These are phyloP conservation scores for Trichoderma guizhouense DNA, from an alignment of 2,329 filamentous ascomycete species.

Conservation along the genomic window DNA sequence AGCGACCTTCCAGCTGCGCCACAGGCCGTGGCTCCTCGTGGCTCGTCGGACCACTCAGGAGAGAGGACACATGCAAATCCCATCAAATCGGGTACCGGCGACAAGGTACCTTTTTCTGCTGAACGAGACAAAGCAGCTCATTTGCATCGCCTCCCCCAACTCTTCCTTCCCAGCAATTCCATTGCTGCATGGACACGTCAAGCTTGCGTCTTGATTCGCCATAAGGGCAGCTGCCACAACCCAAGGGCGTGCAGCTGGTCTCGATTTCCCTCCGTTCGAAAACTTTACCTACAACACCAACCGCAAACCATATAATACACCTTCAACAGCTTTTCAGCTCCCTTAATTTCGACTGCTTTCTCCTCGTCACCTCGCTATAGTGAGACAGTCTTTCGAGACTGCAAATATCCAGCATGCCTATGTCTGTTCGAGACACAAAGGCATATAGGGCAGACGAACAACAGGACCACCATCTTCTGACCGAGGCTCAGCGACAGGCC, in stretches of 20 bases:
- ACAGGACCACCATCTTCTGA: constrained; percentile 33
- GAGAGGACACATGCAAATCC: constrained; percentile 14
- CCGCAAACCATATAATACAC: not conserved
- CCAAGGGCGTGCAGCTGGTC: not conserved
- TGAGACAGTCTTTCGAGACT: constrained; percentile 30
- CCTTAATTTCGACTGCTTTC: not conserved
- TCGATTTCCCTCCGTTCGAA: not conserved
- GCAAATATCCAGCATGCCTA: constrained; percentile 32
- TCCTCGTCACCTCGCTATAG: not conserved
- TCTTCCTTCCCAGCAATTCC: constrained; percentile 1
- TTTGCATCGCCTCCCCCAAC: constrained; percentile 16
- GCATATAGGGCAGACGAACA: constrained; percentile 41
- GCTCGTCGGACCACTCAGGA: constrained; percentile 9
- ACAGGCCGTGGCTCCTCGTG: constrained; percentile 3
- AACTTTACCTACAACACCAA: not conserved
- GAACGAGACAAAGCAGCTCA: constrained; percentile 4
- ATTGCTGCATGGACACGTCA: constrained; percentile 13
- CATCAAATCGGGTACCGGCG: not conserved
- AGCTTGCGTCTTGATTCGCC: not conserved
- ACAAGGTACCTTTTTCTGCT: not conserved
- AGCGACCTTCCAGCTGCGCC: constrained; percentile 4
- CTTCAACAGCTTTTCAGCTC: not conserved
- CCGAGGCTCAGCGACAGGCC: constrained; percentile 35
- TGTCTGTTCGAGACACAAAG: constrained; percentile 36
- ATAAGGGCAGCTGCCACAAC: constrained; percentile 1